Percentiles rank a stretch among this genome's conserved stretches.
Evolutionary conservation across 192 early-diverging fungal species (phyloP).

Genomic region (Neocallimastix lanati): DNA sequence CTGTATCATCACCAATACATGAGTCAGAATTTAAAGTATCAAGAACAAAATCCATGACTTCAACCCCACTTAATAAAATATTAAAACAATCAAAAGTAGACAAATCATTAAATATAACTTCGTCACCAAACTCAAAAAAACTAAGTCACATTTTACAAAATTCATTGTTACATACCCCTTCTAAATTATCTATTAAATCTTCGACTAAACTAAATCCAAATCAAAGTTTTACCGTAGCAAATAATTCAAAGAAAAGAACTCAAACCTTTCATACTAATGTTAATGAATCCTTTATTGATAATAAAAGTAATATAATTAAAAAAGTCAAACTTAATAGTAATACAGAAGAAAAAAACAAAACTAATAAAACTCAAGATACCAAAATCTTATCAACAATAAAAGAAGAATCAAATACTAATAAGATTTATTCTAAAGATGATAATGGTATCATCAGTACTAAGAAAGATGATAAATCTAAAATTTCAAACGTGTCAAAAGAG

Average conservation of each 20-base stretch:
- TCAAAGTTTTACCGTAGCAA: background rate
- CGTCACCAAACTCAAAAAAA: background rate
- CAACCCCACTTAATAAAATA: too few species aligned
- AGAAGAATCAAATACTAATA: background rate
- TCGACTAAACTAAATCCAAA: background rate
- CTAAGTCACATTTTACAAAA: background rate
- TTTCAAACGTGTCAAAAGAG: too few species aligned
- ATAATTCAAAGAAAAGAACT: background rate
- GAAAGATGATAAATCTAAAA: too few species aligned
- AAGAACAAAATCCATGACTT: too few species aligned
- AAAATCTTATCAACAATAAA: background rate
- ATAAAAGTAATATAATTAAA: background rate
- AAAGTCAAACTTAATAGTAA: background rate
- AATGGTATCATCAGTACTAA: too few species aligned
- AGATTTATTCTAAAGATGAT: background rate
- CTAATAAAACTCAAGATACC: background rate
- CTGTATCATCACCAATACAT: background rate
- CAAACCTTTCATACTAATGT: background rate
- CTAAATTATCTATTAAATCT: background rate
- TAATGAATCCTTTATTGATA: background rate
- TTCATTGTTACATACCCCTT: background rate
- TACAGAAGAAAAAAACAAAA: background rate
- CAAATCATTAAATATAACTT: background rate
- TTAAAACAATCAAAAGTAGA: too few species aligned
- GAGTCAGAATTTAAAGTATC: too few species aligned